Base-by-base conservation (phyloP, 75 land plant genomes). In the Picea sitchensis region DNA sequence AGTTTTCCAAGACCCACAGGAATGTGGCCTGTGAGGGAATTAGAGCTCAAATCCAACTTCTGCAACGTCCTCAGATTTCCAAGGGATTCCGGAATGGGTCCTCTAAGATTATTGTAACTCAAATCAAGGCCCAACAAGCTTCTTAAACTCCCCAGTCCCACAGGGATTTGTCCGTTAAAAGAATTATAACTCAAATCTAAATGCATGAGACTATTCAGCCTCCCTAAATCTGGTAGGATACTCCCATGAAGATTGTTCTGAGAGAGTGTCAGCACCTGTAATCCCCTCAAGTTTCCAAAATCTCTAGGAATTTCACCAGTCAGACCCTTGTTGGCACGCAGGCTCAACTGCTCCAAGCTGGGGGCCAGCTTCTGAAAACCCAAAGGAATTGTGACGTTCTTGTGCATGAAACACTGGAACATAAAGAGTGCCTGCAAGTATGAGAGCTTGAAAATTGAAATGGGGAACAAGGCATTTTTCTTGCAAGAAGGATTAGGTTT, bases 11-110 rank as follows among this genome's bases (percentile, higher is more conserved):
- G 30, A 71, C 77, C 79, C 23, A 34, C 73, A 12, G 96, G 96
- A 36, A 94, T 83, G n/a, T 30, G 76, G 3, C 95, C 92, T 23
- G 68, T 68, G 15, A 95, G 89, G 2, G 57, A 77, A 74, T 94
- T 94, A 14, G 89, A 80, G 80, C 93, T 92, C 81, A 94, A 79
- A 61, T 94, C 97, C 65, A 94, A 80, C 80, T 89, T 93, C 51
- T 93, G 92, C 58, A 94, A 88, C 30, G 61, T 56, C 31, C 81
- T 84, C 73, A 95, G 76, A 32, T 88, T 76, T 13, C 98, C 91
- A 73, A 95, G 82, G 0, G 86, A 73, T 2, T 58, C 41, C 15
- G 98, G 95, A 58, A 95, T 86, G 2, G 77, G 14, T 0, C 98
- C 98, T 0, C 85, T 54, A 1, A 95, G 81, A 31, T 63, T 67